phyloP scores from a whole-genome alignment of 306 rosid genomes.

The Ormosia emarginata region DNA sequence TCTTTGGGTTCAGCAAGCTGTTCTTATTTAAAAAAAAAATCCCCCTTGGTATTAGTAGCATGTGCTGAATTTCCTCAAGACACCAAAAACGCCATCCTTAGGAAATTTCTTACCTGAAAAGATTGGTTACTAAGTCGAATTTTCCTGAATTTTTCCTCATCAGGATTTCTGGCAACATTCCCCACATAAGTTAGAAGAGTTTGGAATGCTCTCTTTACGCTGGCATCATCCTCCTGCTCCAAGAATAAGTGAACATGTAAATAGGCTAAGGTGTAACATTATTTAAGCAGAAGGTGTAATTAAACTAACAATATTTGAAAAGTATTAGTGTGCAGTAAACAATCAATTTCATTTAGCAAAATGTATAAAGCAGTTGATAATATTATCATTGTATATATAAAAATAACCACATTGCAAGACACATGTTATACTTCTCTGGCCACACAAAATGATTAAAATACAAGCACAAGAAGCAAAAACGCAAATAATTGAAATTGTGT shows the following conservation, averaged over 20 bases:
- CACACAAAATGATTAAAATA: background rate
- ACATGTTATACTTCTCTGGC: background rate
- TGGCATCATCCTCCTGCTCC: conserved; percentile 70
- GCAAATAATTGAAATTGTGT: background rate
- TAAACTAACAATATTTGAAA: background rate
- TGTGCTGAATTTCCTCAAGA: background rate
- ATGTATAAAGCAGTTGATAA: conserved; percentile 3
- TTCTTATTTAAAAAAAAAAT: no score
- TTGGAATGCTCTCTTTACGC: conserved; percentile 70
- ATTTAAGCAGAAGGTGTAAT: background rate
- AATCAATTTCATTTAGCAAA: conserved; percentile 4
- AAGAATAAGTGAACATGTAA: conserved; percentile 5
- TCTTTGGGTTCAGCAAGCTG: background rate
- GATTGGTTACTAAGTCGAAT: conserved; percentile 68
- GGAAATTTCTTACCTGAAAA: conserved; percentile 56
- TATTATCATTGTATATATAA: background rate
- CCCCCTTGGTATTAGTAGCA: background rate
- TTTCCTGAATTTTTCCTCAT: conserved; percentile 79
- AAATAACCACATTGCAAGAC: background rate
- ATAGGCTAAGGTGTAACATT: background rate
- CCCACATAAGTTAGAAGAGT: conserved; percentile 72
- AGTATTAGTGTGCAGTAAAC: background rate
- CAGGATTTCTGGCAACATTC: conserved; percentile 76
- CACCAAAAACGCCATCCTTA: background rate
- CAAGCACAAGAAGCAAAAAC: background rate